phyloP scores from a whole-genome alignment of 495 filamentous ascomycete species.

The Lasiosphaeriaceae sp. region DNA sequence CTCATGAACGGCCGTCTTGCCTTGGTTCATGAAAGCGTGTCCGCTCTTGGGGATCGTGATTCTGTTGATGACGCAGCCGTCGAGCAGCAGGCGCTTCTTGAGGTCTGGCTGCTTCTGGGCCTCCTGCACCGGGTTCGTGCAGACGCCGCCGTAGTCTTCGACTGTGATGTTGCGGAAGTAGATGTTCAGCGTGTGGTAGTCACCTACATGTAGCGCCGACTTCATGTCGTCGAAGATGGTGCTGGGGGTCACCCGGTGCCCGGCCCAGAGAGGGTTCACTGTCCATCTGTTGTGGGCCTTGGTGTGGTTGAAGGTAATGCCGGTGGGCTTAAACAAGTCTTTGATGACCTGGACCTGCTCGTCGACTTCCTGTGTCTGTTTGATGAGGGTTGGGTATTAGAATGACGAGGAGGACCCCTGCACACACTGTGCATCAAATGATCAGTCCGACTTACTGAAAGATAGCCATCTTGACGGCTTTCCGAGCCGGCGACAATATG shows the following conservation, averaged over 20 bases:
- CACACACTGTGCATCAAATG: no score
- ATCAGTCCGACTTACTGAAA: no score
- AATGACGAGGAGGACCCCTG: no score
- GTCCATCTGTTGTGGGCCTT: conserved; percentile 4
- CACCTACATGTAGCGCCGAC: background rate
- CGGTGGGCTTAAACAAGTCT: background rate
- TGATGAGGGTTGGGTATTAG: no score
- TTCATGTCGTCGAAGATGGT: conserved; percentile 1
- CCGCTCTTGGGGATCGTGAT: background rate
- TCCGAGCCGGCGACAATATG: conserved; percentile 1
- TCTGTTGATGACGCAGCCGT: background rate
- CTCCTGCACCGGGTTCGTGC: conserved; percentile 2
- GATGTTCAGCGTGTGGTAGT: conserved; percentile 3
- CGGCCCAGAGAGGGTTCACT: background rate
- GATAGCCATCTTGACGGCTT: background rate
- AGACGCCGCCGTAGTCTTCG: background rate
- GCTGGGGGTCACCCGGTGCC: background rate
- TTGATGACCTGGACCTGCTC: conserved; percentile 2
- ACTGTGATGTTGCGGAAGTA: background rate
- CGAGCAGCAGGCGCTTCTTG: background rate
- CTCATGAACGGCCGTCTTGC: background rate
- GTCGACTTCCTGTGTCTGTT: conserved; percentile 9
- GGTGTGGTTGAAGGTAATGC: conserved; percentile 6
- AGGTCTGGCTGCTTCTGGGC: background rate
- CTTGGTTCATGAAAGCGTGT: background rate